A percentile compares a stretch with the other conserved stretches of the same genome.
Evolutionary conservation across 1,284 basidiomycete genomes (phyloP).

Genomic region (Paramarasmius palmivorus): DNA sequence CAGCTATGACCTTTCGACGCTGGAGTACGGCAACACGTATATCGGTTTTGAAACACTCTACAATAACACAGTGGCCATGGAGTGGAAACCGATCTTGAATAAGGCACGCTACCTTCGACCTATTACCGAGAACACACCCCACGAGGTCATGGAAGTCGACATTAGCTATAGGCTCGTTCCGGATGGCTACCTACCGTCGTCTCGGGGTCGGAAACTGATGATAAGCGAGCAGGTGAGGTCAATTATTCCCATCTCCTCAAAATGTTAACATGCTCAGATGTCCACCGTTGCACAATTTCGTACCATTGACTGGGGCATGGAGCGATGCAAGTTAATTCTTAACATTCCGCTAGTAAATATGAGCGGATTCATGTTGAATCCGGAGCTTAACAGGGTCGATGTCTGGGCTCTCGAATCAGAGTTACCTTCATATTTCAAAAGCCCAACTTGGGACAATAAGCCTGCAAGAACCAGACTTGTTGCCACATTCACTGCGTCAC

Average conservation of each 20-base stretch:
- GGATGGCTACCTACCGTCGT: too few species aligned
- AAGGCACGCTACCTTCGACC: background rate
- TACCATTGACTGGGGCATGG: background rate
- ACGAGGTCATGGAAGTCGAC: background rate
- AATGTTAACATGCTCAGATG: too few species aligned
- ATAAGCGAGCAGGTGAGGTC: too few species aligned
- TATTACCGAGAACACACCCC: background rate
- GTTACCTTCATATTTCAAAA: background rate
- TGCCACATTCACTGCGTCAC: background rate
- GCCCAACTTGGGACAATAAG: background rate
- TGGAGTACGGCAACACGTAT: background rate
- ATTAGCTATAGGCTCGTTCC: too few species aligned
- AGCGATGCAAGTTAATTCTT: background rate
- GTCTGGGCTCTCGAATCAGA: background rate
- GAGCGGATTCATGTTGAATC: too few species aligned
- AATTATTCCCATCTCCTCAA: too few species aligned
- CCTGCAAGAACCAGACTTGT: background rate
- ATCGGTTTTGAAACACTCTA: slow-evolving; percentile 7
- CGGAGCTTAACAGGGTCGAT: background rate
- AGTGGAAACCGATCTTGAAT: background rate
- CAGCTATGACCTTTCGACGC: too few species aligned
- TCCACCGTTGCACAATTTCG: background rate
- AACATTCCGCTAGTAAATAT: background rate
- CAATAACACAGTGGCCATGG: background rate
- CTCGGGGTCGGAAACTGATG: too few species aligned